Evolutionary conservation across 257 asterid species (phyloP).

Genomic region (Fraxinus pennsylvanica): DNA sequence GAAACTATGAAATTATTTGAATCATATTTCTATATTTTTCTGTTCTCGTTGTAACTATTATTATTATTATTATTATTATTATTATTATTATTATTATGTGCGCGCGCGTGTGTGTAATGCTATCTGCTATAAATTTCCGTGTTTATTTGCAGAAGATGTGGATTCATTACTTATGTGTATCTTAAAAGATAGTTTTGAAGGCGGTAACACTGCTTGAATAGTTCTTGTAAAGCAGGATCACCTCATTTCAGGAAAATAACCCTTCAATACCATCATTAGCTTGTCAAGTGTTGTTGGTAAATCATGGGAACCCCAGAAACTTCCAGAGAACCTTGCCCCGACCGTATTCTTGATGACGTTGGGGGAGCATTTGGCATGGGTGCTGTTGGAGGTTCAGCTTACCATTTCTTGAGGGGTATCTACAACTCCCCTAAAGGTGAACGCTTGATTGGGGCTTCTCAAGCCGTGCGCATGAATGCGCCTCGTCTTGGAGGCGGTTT

Average conservation of each 20-base stretch:
- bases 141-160: neutral
- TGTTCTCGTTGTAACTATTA: neutral
- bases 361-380: slow-evolving; percentile 96
- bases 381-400: slow-evolving; percentile 82
- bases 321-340: slow-evolving; percentile 92
- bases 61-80: too few relatives aligned
- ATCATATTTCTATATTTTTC: neutral
- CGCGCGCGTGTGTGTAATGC: neutral
- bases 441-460: slow-evolving; percentile 55
- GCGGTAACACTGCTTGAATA: neutral
- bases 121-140: neutral
- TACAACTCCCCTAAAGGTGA: slow-evolving; percentile 58
- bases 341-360: slow-evolving; percentile 82
- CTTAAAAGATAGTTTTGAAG: neutral
- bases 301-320: slow-evolving; percentile 87
- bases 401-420: slow-evolving; percentile 78
- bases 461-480: slow-evolving; percentile 93
- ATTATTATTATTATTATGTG: too few relatives aligned
- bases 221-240: neutral
- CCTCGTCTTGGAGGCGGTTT: slow-evolving; percentile 96
- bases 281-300: neutral
- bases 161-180: neutral
- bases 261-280: neutral
- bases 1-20: neutral
- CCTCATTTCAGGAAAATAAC: neutral